Conservation (phyloP, 2,329 filamentous ascomycete species). For the Trichoderma oligosporum region DNA sequence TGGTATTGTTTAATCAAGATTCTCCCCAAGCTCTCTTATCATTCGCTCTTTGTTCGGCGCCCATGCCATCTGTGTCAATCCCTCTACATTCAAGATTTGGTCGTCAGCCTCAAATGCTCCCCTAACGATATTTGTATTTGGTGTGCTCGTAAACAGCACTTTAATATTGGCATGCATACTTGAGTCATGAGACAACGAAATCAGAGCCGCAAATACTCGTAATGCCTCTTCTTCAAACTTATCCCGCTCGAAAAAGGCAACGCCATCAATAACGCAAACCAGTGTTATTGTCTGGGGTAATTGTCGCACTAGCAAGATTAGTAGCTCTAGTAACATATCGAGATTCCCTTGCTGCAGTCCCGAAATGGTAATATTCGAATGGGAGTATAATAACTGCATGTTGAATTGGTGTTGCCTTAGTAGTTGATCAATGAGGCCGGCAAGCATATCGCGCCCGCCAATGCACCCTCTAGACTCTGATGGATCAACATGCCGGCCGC, state of each 20-base stretch:
- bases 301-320: not conserved
- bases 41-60: constrained; percentile 10
- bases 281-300: not conserved
- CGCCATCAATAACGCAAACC: not conserved
- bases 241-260: not conserved
- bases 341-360: not conserved
- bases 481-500: not conserved
- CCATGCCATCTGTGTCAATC: constrained; percentile 16
- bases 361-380: not conserved
- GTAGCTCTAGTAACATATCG: not conserved
- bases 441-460: constrained; percentile 16
- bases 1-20: too few relatives aligned
- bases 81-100: constrained; percentile 21
- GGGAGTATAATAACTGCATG: not conserved
- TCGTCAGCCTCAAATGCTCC: constrained; percentile 20
- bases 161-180: constrained; percentile 18
- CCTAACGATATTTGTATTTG: constrained; percentile 7
- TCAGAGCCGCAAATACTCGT: not conserved
- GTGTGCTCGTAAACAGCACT: constrained; percentile 22
- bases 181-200: not conserved
- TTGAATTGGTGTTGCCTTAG: constrained; percentile 18
- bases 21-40: not conserved
- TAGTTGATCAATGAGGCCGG: constrained; percentile 19
- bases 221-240: not conserved
- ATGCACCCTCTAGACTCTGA: not conserved